Evolutionary conservation across 768 basidiomycete species (phyloP).

Genomic region (Xerocomus brunneocitrinus): DNA sequence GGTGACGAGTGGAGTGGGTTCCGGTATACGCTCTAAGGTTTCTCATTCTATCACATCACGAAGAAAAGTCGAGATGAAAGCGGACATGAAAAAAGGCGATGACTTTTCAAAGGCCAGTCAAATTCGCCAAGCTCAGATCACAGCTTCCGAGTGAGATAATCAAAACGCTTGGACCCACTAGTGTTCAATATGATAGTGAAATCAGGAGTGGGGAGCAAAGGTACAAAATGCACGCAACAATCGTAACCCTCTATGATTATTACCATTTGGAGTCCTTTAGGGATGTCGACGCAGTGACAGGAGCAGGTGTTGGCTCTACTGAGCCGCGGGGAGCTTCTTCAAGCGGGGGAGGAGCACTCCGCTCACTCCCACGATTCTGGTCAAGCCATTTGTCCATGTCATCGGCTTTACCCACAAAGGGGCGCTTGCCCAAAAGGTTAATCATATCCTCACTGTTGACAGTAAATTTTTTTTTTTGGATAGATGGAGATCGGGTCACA

Average conservation of each 20-base stretch:
- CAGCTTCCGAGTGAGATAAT: neutral
- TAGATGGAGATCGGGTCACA: conserved; percentile 16
- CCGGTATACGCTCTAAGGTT: conserved; percentile 44
- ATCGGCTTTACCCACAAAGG: conserved; percentile 71
- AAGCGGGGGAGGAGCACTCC: conserved; percentile 62
- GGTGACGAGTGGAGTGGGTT: conserved; percentile 79
- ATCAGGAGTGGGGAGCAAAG: conserved; percentile 40
- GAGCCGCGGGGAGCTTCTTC: conserved; percentile 43
- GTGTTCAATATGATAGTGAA: conserved; percentile 43
- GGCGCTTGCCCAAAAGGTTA: conserved; percentile 72
- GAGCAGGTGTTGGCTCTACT: conserved; percentile 42
- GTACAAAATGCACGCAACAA: conserved; percentile 12
- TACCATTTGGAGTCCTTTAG: conserved; percentile 28
- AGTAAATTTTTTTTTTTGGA: conserved; percentile 4
- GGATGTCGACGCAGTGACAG: conserved; percentile 43
- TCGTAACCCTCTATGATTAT: conserved; percentile 1
- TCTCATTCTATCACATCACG: neutral
- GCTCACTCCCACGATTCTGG: conserved; percentile 56
- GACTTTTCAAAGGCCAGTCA: neutral
- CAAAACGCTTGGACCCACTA: conserved; percentile 17
- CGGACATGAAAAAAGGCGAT: neutral
- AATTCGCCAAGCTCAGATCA: neutral
- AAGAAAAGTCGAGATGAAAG: neutral
- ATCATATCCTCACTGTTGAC: conserved; percentile 80
- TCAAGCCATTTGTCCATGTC: conserved; percentile 99